Percentiles rank a stretch among this genome's conserved stretches.
Conservation (phyloP, 371 early-diverging fungal species). For the Mycotypha africana region DNA sequence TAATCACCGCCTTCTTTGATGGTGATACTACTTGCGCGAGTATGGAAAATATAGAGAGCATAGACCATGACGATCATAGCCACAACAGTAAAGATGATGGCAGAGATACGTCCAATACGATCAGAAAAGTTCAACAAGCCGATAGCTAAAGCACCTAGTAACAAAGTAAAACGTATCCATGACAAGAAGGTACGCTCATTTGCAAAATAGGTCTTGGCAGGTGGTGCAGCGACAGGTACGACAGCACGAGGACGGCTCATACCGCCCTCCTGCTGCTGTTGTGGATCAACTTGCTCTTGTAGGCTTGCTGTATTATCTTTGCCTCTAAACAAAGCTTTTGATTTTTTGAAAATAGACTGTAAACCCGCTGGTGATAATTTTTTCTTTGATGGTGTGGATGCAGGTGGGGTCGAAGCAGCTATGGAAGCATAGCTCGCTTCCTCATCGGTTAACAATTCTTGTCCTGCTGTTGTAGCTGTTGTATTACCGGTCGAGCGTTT, state of each 20-base stretch:
- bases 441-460: neutral
- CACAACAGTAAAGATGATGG: conserved; percentile 61
- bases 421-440: too few relatives aligned
- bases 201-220: conserved; percentile 93
- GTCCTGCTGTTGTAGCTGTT: neutral
- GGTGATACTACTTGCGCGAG: conserved; percentile 65
- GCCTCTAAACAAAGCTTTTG: conserved; percentile 12
- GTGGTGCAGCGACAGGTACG: conserved; percentile 20
- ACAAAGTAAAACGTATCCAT: conserved; percentile 61
- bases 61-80: conserved; percentile 73
- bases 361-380: conserved; percentile 20
- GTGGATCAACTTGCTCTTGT: neutral
- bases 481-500: neutral
- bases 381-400: neutral
- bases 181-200: conserved; percentile 95
- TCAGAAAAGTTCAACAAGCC: conserved; percentile 77
- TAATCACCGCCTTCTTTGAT: conserved; percentile 54
- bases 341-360: conserved; percentile 13
- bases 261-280: neutral
- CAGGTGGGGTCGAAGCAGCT: neutral
- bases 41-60: conserved; percentile 80
- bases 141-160: conserved; percentile 63
- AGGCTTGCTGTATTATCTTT: neutral
- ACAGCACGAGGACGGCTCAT: conserved; percentile 1
- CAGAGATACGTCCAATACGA: conserved; percentile 54